These are phyloP conservation scores for Sugiyamaella valdiviana DNA, from an alignment of 805 yeast species.

Conservation along the genomic window DNA sequence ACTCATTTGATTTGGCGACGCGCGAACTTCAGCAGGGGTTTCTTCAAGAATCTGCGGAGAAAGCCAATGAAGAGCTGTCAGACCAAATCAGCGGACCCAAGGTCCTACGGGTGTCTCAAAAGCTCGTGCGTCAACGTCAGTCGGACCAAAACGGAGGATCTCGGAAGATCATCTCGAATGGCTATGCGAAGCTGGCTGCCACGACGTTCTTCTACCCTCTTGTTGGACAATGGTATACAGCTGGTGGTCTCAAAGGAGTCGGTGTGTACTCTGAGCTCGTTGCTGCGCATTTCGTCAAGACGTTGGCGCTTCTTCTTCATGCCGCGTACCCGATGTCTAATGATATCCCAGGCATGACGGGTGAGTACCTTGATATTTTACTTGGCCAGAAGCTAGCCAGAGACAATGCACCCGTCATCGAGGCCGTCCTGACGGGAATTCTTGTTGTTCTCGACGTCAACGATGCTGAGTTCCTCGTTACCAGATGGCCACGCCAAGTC, in stretches of 20 bases:
- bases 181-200: constrained; percentile 42
- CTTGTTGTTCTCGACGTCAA: constrained; percentile 30
- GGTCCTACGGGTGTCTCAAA: constrained; percentile 27
- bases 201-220: constrained; percentile 50
- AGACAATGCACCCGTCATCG: constrained; percentile 23
- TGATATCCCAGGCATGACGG: constrained; percentile 50
- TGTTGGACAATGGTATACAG: constrained; percentile 40
- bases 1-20: constrained; percentile 26
- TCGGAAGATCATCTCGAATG: constrained; percentile 14
- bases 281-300: constrained; percentile 52
- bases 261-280: constrained; percentile 52
- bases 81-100: constrained; percentile 23
- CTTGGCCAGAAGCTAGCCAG: constrained; percentile 11
- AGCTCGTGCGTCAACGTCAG: constrained; percentile 18
- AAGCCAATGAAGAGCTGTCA: constrained; percentile 20
- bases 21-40: constrained; percentile 20
- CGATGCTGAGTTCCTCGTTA: constrained; percentile 25
- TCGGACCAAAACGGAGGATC: neutral
- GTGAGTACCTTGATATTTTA: constrained; percentile 40
- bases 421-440: constrained; percentile 29
- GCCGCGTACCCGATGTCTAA: constrained; percentile 51
- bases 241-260: constrained; percentile 39
- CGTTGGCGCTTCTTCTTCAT: constrained; percentile 51
- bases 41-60: constrained; percentile 19
- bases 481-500: constrained; percentile 25